Percentiles rank a stretch among this genome's conserved stretches.
Evolutionary conservation across 805 yeast species (phyloP).

Genomic region (Yarrowia sp.): DNA sequence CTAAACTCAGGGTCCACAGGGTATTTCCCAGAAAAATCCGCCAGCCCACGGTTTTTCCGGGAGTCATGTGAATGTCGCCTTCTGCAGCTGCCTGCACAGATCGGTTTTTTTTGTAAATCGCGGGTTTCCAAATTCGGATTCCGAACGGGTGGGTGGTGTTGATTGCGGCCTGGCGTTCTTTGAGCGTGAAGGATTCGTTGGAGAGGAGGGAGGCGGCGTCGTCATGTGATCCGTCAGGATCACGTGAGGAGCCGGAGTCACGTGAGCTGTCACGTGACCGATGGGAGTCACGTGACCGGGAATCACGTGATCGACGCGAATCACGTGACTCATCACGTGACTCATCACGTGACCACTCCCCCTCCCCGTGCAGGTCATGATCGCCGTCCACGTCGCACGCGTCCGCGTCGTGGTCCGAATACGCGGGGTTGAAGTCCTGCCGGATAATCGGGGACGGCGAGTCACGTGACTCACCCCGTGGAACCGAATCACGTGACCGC

Average conservation of each 20-base stretch:
- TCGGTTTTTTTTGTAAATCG: constrained; percentile 88
- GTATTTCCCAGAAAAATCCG: constrained; percentile 71
- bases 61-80: constrained; percentile 86
- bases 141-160: constrained; percentile 98
- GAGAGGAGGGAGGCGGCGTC: constrained; percentile 52
- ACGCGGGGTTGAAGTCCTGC: constrained; percentile 17
- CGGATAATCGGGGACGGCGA: constrained; percentile 12
- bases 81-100: constrained; percentile 92
- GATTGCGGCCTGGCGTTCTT: constrained; percentile 95
- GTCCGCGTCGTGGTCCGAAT: constrained; percentile 10
- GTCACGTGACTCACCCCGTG: not conserved
- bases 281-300: constrained; percentile 1
- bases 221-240: constrained; percentile 29
- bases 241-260: no score
- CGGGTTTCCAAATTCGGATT: constrained; percentile 98
- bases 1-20: constrained; percentile 78
- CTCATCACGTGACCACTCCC: not conserved
- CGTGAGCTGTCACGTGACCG: not conserved
- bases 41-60: constrained; percentile 61
- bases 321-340: not conserved
- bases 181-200: constrained; percentile 80
- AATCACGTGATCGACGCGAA: not conserved
- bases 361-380: constrained; percentile 6
- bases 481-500: constrained; percentile 8
- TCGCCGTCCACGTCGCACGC: constrained; percentile 12